phyloP scores from a whole-genome alignment of 768 basidiomycete genomes.

The Kwoniella dendrophila region DNA sequence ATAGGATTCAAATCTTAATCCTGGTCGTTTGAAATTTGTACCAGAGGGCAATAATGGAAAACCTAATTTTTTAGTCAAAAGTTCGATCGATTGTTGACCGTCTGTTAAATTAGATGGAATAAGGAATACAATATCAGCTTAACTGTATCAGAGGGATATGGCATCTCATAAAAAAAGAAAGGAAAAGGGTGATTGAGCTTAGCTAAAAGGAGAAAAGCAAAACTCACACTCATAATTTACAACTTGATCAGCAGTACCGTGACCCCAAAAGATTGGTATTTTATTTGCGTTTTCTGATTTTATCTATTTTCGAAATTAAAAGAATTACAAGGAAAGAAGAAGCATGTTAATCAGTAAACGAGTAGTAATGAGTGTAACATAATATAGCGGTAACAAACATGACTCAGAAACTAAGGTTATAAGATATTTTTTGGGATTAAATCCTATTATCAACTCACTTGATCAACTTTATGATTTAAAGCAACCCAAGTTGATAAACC shows the following conservation, averaged over 20 bases:
- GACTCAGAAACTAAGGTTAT: neutral
- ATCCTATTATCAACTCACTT: constrained; percentile 49
- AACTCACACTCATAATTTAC: constrained; percentile 63
- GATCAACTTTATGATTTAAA: constrained; percentile 63
- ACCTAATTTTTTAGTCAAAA: constrained; percentile 63
- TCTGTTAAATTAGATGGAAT: constrained; percentile 18
- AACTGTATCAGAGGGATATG: neutral
- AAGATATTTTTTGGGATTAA: neutral
- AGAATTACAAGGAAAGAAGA: too few species aligned
- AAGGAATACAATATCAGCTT: neutral
- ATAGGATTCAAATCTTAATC: constrained; percentile 71
- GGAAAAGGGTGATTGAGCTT: too few species aligned
- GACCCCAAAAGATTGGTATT: constrained; percentile 83
- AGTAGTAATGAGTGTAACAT: constrained; percentile 17
- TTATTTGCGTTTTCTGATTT: constrained; percentile 64
- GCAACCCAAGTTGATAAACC: constrained; percentile 81
- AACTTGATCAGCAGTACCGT: constrained; percentile 75
- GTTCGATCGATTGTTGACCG: constrained; percentile 63
- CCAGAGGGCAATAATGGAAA: constrained; percentile 54
- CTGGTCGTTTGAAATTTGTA: constrained; percentile 56
- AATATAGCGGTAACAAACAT: neutral
- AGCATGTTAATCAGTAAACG: neutral
- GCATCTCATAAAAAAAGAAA: too few species aligned
- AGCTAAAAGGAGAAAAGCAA: neutral
- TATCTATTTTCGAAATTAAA: constrained; percentile 61